These are phyloP conservation scores for Ustilago curta DNA, from an alignment of 1,284 basidiomycete species.

Conservation along the genomic window DNA sequence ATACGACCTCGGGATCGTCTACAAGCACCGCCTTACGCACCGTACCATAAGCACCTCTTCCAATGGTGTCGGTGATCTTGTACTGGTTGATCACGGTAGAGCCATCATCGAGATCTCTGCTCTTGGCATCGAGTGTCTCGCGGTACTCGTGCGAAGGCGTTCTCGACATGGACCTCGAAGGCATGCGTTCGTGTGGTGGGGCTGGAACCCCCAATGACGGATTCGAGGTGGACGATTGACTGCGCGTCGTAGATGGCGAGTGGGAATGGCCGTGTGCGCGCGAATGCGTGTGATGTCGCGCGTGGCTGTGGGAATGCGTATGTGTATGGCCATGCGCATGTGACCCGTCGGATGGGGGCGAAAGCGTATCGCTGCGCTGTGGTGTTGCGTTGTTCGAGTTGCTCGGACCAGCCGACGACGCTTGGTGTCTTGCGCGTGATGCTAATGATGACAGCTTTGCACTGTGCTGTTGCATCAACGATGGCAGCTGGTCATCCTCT, in stretches of 20 bases:
- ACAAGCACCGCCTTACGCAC: constrained; percentile 59
- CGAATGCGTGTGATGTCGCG: constrained; percentile 6
- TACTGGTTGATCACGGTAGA: constrained; percentile 68
- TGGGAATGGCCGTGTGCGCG: neutral
- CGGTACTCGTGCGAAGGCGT: constrained; percentile 42
- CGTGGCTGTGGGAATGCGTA: constrained; percentile 3
- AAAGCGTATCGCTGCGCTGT: constrained; percentile 19
- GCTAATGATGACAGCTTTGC: constrained; percentile 4
- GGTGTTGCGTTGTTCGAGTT: constrained; percentile 8
- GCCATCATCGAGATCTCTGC: constrained; percentile 61
- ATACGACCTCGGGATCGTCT: constrained; percentile 42
- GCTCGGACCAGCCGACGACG: constrained; percentile 34
- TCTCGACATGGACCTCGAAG: constrained; percentile 38
- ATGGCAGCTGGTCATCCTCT: constrained; percentile 37
- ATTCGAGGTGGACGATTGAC: constrained; percentile 17
- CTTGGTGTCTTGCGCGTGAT: neutral
- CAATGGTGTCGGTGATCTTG: constrained; percentile 61
- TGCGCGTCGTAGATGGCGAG: constrained; percentile 6
- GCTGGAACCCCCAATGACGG: constrained; percentile 30
- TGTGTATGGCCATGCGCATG: constrained; percentile 13
- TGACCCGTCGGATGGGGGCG: constrained; percentile 12
- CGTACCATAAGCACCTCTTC: constrained; percentile 62
- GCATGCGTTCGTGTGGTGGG: constrained; percentile 17
- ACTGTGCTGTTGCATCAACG: constrained; percentile 36
- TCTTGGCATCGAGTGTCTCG: constrained; percentile 66